A percentile compares a stretch with the other conserved stretches of the same genome.
These are phyloP conservation scores for Staphylotrichum tortipilum DNA, from an alignment of 495 filamentous ascomycete genomes.

Conservation along the genomic window DNA sequence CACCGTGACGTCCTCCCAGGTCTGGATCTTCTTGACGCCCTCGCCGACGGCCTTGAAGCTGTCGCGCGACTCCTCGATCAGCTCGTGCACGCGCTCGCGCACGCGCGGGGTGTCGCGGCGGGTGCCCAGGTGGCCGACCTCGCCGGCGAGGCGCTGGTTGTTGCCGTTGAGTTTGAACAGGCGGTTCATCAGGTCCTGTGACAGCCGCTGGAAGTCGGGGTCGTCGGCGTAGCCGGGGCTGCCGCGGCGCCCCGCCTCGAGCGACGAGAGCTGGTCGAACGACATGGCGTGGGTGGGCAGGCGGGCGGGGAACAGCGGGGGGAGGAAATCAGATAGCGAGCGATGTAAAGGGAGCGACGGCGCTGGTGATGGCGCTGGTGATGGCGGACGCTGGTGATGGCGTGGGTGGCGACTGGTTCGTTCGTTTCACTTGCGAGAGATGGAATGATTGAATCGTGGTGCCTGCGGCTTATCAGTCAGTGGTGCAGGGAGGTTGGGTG, in stretches of 20 bases:
- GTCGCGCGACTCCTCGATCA: conserved; percentile 73
- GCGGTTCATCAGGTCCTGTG: conserved; percentile 71
- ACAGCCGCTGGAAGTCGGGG: conserved; percentile 79
- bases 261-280: conserved; percentile 73
- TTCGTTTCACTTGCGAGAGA: no score
- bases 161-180: conserved; percentile 82
- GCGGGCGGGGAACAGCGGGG: neutral
- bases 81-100: conserved; percentile 76
- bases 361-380: neutral
- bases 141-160: conserved; percentile 67
- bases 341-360: neutral
- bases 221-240: conserved; percentile 73
- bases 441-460: no score
- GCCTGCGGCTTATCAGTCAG: neutral
- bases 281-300: conserved; percentile 52
- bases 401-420: no score
- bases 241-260: conserved; percentile 56
- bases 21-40: conserved; percentile 81
- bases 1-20: conserved; percentile 90
- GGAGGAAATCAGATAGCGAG: neutral
- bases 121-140: conserved; percentile 79
- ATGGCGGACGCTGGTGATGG: neutral
- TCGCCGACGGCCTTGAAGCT: conserved; percentile 92
- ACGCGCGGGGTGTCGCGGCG: conserved; percentile 84
- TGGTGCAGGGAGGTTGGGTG: neutral